phyloP scores from a whole-genome alignment of 331 rosid genomes.

The Stylosanthes scabra region DNA sequence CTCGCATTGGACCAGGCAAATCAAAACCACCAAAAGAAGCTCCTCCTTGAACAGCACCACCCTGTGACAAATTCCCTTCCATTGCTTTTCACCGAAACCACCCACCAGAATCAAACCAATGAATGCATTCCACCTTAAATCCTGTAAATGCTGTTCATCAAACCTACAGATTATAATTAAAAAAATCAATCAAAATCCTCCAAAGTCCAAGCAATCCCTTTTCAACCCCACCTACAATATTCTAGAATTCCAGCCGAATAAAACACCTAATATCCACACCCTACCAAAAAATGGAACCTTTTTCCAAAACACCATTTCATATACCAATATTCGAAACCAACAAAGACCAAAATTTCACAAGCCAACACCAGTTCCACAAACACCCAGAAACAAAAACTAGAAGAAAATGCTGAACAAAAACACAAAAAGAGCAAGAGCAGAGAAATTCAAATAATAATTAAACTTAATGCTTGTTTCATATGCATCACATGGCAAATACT shows the following conservation, averaged over 20 bases:
- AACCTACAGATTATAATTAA: constrained; percentile 29
- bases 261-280: background rate
- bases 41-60: constrained; percentile 71
- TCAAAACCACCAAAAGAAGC: constrained; percentile 74
- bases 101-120: constrained; percentile 43
- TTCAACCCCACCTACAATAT: background rate
- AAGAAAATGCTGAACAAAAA: no score
- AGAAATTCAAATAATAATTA: no score
- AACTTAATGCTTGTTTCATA: no score
- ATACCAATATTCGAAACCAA: constrained; percentile 25
- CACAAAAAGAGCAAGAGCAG: no score
- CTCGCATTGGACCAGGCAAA: constrained; percentile 64
- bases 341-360: constrained; percentile 7
- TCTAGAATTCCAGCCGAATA: constrained; percentile 37
- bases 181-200: constrained; percentile 31
- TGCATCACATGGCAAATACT: no score
- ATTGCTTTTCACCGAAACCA: constrained; percentile 50
- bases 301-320: constrained; percentile 36
- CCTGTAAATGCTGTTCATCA: constrained; percentile 24
- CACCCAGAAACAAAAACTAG: constrained; percentile 20
- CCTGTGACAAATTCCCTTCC: constrained; percentile 86
- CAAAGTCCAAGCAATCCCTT: constrained; percentile 1
- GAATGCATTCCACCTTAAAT: constrained; percentile 31
- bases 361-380: constrained; percentile 30
- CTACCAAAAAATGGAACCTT: constrained; percentile 36